Conservation (phyloP, 805 yeast genomes). For the Lachancea thermotolerans region DNA sequence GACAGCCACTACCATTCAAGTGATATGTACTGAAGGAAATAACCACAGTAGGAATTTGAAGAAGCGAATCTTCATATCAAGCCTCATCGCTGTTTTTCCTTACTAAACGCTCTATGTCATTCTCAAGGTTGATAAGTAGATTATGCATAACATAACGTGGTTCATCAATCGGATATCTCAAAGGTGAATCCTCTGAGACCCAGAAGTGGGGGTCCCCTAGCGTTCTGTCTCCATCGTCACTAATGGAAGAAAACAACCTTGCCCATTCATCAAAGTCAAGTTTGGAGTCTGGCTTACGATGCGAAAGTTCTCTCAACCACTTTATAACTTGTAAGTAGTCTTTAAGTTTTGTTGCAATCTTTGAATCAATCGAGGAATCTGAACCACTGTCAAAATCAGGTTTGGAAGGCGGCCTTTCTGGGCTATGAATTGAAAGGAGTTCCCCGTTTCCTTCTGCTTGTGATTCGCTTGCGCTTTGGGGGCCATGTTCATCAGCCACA, state of each 20-base stretch:
- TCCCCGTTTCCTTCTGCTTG: background rate
- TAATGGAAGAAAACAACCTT: slow-evolving; percentile 30
- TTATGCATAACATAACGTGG: slow-evolving; percentile 41
- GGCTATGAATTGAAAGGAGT: background rate
- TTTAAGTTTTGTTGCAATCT: background rate
- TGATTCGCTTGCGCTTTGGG: background rate
- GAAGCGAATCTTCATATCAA: background rate
- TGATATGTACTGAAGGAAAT: no score
- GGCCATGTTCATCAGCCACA: background rate
- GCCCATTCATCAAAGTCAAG: slow-evolving; percentile 52
- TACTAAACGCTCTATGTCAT: background rate
- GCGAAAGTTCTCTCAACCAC: slow-evolving; percentile 6
- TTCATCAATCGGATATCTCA: slow-evolving; percentile 62
- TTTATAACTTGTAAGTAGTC: slow-evolving; percentile 1
- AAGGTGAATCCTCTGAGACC: slow-evolving; percentile 62
- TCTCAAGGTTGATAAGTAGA: slow-evolving; percentile 3
- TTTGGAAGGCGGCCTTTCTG: background rate
- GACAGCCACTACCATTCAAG: no score
- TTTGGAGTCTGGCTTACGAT: slow-evolving; percentile 7
- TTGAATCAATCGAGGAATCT: background rate
- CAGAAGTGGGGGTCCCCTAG: slow-evolving; percentile 38
- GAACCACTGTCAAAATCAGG: background rate
- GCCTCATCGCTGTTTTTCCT: background rate
- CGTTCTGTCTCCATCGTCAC: slow-evolving; percentile 15
- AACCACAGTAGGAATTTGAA: no score